A percentile compares a stretch with the other conserved stretches of the same genome.
These are phyloP conservation scores for Solanum hybrid DNA, from an alignment of 305 asterid genomes.

Conservation along the genomic window DNA sequence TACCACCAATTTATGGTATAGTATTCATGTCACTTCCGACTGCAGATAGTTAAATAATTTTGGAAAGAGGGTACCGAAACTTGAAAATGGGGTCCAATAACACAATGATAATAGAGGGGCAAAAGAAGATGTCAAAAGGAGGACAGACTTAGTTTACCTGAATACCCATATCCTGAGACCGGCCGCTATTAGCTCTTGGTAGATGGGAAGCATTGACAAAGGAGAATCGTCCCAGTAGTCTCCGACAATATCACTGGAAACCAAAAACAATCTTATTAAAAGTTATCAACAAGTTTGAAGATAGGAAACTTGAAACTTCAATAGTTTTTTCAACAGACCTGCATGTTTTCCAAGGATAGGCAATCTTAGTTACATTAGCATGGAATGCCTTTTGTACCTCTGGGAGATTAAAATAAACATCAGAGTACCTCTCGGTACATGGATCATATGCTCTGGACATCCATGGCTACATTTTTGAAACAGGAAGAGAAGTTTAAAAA, in stretches of 20 bases:
- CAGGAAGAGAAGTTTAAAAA: conserved; percentile 3
- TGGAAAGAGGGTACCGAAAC: not conserved
- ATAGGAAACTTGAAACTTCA: not conserved
- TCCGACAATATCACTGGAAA: conserved; percentile 66
- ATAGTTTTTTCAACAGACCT: conserved; percentile 30
- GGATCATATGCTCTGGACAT: conserved; percentile 90
- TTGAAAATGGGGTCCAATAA: not conserved
- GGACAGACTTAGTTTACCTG: conserved; percentile 35
- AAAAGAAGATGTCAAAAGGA: not conserved
- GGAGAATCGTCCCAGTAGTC: conserved; percentile 86
- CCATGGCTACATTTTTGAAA: conserved; percentile 58
- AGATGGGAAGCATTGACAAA: conserved; percentile 80
- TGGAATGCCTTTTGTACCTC: conserved; percentile 87
- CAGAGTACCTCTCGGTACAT: conserved; percentile 70
- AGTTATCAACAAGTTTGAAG: not conserved
- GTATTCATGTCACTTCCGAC: not conserved
- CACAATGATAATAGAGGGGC: not conserved
- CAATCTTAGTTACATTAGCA: conserved; percentile 58
- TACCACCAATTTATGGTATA: not conserved
- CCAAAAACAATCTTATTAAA: conserved; percentile 3
- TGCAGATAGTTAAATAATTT: not conserved
- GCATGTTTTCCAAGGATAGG: conserved; percentile 86
- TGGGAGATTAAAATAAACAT: conserved; percentile 65
- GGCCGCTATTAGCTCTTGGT: conserved; percentile 68
- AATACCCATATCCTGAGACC: conserved; percentile 91